Conservation (phyloP, 306 rosid species). For the Lupinus albus region DNA sequence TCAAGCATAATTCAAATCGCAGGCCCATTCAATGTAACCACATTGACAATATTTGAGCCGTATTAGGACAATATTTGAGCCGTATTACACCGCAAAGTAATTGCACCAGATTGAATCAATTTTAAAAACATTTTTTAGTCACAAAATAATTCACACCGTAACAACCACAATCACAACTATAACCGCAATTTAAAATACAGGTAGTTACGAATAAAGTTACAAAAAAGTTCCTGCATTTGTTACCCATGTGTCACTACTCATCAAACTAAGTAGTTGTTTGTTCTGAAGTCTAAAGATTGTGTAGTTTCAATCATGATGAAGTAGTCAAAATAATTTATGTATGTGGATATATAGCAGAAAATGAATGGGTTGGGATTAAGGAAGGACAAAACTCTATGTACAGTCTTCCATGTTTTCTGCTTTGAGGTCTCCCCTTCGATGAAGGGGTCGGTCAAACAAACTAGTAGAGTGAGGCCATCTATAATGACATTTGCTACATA, state of each 20-base stretch:
- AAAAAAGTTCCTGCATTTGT: too few relatives aligned
- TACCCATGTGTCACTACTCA: slow-evolving; percentile 30
- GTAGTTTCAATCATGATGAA: slow-evolving; percentile 23
- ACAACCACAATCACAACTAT: too few relatives aligned
- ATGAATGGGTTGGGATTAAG: background rate
- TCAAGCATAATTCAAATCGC: too few relatives aligned
- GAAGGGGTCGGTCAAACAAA: slow-evolving; percentile 43
- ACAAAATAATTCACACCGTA: too few relatives aligned
- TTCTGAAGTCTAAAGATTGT: slow-evolving; percentile 35
- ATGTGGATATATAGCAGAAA: slow-evolving; percentile 23
- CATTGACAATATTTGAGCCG: too few relatives aligned
- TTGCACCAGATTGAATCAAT: too few relatives aligned
- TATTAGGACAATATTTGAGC: too few relatives aligned
- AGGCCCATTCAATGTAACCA: too few relatives aligned
- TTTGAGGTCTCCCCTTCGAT: slow-evolving; percentile 19
- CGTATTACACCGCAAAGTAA: too few relatives aligned
- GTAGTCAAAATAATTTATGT: background rate
- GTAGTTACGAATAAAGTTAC: too few relatives aligned
- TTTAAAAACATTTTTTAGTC: too few relatives aligned
- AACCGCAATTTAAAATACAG: too few relatives aligned
- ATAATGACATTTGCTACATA: slow-evolving; percentile 40
- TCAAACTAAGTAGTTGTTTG: slow-evolving; percentile 43
- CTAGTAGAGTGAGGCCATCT: slow-evolving; percentile 35
- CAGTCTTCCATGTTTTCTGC: slow-evolving; percentile 46
- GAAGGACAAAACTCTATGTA: slow-evolving; percentile 33